These are phyloP conservation scores for Agaricus blazei DNA, from an alignment of 768 basidiomycete genomes.

Conservation along the genomic window DNA sequence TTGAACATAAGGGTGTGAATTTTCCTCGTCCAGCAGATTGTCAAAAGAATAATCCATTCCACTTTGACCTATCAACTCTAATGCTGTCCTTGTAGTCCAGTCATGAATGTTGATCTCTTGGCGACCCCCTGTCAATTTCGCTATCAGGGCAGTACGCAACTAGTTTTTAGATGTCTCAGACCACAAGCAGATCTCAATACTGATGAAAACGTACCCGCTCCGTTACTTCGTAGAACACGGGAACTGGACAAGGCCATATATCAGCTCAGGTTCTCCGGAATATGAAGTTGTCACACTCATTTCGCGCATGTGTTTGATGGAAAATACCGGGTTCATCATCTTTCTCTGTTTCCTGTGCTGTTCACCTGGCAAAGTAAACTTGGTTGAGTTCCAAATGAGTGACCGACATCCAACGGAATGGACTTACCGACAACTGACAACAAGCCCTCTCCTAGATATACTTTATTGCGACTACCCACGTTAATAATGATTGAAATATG, in stretches of 20 bases:
- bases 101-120: constrained; percentile 29
- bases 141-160: constrained; percentile 20
- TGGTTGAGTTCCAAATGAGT: too few species aligned
- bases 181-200: neutral
- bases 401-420: too few species aligned
- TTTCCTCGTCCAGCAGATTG: constrained; percentile 25
- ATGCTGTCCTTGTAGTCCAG: constrained; percentile 39
- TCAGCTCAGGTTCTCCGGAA: neutral
- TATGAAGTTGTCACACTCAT: constrained; percentile 16
- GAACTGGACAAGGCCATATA: constrained; percentile 18
- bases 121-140: constrained; percentile 24
- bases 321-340: constrained; percentile 41
- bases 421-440: neutral
- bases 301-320: constrained; percentile 33
- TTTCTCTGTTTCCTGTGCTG: constrained; percentile 29
- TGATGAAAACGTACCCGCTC: constrained; percentile 18
- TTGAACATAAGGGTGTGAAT: constrained; percentile 13
- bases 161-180: constrained; percentile 16
- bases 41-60: constrained; percentile 44
- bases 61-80: constrained; percentile 46
- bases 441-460: constrained; percentile 24
- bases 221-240: constrained; percentile 27
- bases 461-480: constrained; percentile 10
- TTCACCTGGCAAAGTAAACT: neutral
- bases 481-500: too few species aligned